Evolutionary conservation across 768 basidiomycete genomes (phyloP).

Genomic region (Rhodotorula paludigena): DNA sequence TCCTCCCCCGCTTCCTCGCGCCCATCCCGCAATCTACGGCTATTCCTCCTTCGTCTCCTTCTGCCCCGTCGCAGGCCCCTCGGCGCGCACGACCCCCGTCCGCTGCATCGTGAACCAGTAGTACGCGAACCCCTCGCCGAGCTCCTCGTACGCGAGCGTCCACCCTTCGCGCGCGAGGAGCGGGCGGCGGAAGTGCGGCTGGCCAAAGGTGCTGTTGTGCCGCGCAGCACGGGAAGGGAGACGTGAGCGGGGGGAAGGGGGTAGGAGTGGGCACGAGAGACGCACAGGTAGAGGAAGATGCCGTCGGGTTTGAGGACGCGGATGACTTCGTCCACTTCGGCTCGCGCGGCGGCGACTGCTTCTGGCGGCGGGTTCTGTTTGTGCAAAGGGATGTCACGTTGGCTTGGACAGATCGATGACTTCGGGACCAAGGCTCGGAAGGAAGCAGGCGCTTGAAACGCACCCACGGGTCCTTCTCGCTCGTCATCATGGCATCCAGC

Average conservation of each 20-base stretch:
- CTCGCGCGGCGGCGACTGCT: slow-evolving; percentile 64
- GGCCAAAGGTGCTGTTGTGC: slow-evolving; percentile 53
- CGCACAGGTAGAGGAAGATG: slow-evolving; percentile 60
- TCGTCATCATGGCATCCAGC: slow-evolving; percentile 85
- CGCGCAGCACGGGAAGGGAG: background rate
- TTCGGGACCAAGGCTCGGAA: too few species aligned
- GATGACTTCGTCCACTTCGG: slow-evolving; percentile 70
- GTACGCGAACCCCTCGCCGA: slow-evolving; percentile 56
- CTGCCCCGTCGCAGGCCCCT: background rate
- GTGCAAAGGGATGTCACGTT: background rate
- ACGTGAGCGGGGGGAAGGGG: background rate
- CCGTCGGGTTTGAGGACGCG: slow-evolving; percentile 61
- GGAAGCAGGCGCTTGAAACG: background rate
- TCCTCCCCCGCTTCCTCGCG: background rate
- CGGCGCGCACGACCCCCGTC: background rate
- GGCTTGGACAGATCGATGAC: too few species aligned
- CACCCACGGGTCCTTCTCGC: slow-evolving; percentile 51
- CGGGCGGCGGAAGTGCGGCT: slow-evolving; percentile 75
- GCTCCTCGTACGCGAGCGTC: slow-evolving; percentile 60
- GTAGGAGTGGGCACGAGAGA: background rate
- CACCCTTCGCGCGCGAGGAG: slow-evolving; percentile 60
- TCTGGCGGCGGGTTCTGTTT: slow-evolving; percentile 71
- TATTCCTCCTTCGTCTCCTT: background rate
- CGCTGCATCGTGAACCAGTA: slow-evolving; percentile 18
- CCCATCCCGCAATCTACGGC: background rate